A percentile compares a stretch with the other conserved stretches of the same genome.
Evolutionary conservation across 192 early-diverging fungal genomes (phyloP).

Genomic region (Glomus cerebriforme): DNA sequence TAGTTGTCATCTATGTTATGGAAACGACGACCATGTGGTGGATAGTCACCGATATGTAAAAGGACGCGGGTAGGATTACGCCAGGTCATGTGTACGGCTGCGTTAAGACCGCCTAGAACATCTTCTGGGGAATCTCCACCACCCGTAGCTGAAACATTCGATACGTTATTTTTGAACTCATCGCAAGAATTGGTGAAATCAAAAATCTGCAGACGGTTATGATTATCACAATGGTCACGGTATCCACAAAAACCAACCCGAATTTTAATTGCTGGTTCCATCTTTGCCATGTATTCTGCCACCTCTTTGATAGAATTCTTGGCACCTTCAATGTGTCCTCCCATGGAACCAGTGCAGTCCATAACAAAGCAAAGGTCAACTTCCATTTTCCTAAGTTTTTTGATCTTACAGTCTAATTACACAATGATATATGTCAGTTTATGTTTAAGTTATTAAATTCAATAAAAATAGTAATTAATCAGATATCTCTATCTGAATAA

Average conservation of each 20-base stretch:
- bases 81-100: slow-evolving; percentile 24
- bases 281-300: background rate
- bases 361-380: background rate
- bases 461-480: no score
- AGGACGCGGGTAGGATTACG: background rate
- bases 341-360: slow-evolving; percentile 24
- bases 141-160: background rate
- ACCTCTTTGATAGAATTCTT: slow-evolving; percentile 14
- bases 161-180: background rate
- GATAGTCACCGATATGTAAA: slow-evolving; percentile 28
- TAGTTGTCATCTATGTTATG: background rate
- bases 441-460: no score
- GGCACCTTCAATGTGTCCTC: background rate
- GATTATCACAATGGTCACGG: background rate
- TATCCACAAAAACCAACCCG: slow-evolving; percentile 31
- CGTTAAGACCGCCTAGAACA: slow-evolving; percentile 29
- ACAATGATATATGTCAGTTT: no score
- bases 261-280: slow-evolving; percentile 20
- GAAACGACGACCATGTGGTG: slow-evolving; percentile 31
- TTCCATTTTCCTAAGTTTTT: no score
- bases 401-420: no score
- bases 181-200: background rate
- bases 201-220: background rate
- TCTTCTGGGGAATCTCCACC: slow-evolving; percentile 10
- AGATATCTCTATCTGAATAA: no score